Evolutionary conservation across 2,329 filamentous ascomycete species (phyloP), one percentile per base, ranked within the genome.

Genomic region (Paraconiothyrium brasiliense): DNA sequence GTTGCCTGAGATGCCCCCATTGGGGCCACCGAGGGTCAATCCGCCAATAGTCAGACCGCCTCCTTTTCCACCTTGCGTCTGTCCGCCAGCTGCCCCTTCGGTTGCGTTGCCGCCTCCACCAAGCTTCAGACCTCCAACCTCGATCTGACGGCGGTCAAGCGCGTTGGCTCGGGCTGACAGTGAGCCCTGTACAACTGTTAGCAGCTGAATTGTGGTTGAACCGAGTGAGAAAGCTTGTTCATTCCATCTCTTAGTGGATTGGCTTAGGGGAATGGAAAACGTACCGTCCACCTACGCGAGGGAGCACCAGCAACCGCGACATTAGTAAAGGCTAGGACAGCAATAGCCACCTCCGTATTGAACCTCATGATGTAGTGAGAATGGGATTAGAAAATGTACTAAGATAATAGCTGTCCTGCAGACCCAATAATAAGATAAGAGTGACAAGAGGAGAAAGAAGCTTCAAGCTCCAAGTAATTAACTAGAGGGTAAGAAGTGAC

Each of bases 21-120:
- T 67, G 24, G 67, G 39, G 4, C 74, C 74, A 32, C 73, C 74
- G 9, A 76, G 67, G n/a, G 73, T 76, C 37, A 75, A 63, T 1
- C 73, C 73, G 34, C 74, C 73, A 24, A 76, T 71, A 16, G 58
- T 63, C 20, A 75, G 59, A 13, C 59, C 66, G 54, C 69, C 67
- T 46, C 64, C 64, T 14, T 58, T 63, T 44, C 64, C 65, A 30
- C 64, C 61, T 54, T 67, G 61, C 2, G 50, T 56, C 51, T 60
- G 61, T 22, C 47, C 59, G 37, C 56, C 52, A 22, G 41, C 51
- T 34, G 30, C 39, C 22, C 34, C 46, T 10, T 52, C 13, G 13
- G 49, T 57, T 16, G 30, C 51, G 32, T 60, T 58, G 32, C 57
- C 61, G 30, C 62, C 60, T 46, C 58, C 59, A 13, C 60, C 64